These are phyloP conservation scores for Penicillium thymicola DNA, from an alignment of 2,329 filamentous ascomycete species.

Conservation along the genomic window DNA sequence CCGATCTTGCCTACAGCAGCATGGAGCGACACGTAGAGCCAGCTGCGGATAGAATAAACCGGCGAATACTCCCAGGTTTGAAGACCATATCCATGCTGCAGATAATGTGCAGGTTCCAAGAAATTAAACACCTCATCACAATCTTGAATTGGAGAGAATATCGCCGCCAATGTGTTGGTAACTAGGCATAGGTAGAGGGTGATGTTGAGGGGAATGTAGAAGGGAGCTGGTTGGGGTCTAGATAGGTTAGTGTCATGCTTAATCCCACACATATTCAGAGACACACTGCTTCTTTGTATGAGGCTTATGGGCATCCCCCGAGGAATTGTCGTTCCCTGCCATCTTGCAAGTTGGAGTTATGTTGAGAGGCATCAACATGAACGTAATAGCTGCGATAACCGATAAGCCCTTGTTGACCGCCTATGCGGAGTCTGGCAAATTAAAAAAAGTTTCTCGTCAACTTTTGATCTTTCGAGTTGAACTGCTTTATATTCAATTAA, in stretches of 20 bases:
- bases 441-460: conserved; percentile 26
- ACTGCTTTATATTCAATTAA: not conserved
- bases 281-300: conserved; percentile 29
- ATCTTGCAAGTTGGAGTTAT: conserved; percentile 18
- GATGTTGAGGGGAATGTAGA: conserved; percentile 66
- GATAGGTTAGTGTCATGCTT: conserved; percentile 18
- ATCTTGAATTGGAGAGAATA: conserved; percentile 89
- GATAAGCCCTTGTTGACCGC: conserved; percentile 30
- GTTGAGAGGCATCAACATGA: not conserved
- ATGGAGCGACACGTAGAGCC: conserved; percentile 83
- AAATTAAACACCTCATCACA: conserved; percentile 99
- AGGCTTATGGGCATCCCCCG: conserved; percentile 17
- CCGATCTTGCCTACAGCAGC: conserved; percentile 67
- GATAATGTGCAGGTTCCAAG: conserved; percentile 95
- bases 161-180: conserved; percentile 71
- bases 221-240: conserved; percentile 44
- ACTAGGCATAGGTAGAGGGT: conserved; percentile 78
- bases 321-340: conserved; percentile 11
- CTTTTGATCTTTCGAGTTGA: conserved; percentile 5
- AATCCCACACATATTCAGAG: not conserved
- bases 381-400: conserved; percentile 24
- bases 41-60: conserved; percentile 89
- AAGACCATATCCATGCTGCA: conserved; percentile 85
- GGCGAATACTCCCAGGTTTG: conserved; percentile 99
- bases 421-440: conserved; percentile 21